Percentiles rank a stretch among this genome's conserved stretches.
Conservation (phyloP, 2,329 filamentous ascomycete species). For the Xylariales sp. region DNA sequence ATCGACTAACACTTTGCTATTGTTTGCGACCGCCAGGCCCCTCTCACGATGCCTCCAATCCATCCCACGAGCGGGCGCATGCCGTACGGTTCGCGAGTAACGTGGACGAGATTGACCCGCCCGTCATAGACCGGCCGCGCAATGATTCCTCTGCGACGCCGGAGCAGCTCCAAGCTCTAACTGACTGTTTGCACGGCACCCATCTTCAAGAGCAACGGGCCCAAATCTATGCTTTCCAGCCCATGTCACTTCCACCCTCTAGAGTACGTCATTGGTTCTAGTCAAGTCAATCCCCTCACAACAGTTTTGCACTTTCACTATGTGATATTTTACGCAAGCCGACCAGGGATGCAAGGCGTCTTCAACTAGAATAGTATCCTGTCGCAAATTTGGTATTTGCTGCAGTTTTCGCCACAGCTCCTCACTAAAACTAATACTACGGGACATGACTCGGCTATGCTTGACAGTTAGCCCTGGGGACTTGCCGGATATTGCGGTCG, state of each 20-base stretch:
- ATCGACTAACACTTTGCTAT: conserved; percentile 37
- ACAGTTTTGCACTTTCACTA: conserved; percentile 22
- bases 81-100: conserved; percentile 78
- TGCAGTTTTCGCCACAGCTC: conserved; percentile 4
- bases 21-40: conserved; percentile 40
- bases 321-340: not conserved
- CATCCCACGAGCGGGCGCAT: conserved; percentile 52
- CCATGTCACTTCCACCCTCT: conserved; percentile 86
- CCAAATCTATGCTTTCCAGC: conserved; percentile 89
- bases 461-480: conserved; percentile 3
- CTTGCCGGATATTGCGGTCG: not conserved
- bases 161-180: conserved; percentile 77
- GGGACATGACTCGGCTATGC: conserved; percentile 10
- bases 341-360: not conserved
- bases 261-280: conserved; percentile 70
- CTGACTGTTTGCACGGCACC: conserved; percentile 76
- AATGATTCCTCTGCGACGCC: conserved; percentile 57
- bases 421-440: not conserved
- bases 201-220: conserved; percentile 85
- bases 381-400: not conserved
- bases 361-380: not conserved
- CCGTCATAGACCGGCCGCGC: conserved; percentile 46
- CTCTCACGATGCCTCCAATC: conserved; percentile 39
- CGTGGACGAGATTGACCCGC: conserved; percentile 74
- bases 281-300: conserved; percentile 16